Base-by-base conservation (phyloP, 2,329 filamentous ascomycete genomes). In the Pseudocercospora crystallina region DNA sequence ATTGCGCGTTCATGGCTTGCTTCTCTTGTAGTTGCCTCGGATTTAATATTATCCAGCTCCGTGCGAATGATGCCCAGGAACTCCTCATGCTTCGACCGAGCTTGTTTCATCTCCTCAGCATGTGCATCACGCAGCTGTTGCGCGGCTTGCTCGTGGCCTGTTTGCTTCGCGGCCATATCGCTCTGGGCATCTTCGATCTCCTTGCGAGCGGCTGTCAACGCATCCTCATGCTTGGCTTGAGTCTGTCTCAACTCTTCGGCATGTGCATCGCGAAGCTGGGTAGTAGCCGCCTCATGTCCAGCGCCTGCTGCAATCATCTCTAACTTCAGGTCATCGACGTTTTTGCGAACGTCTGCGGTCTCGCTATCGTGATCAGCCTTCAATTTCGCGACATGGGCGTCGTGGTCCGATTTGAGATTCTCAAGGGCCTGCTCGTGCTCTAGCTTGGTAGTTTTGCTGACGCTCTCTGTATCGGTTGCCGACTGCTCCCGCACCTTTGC, bases 161-260 rank as follows among this genome's bases (percentile, higher is more conserved):
- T 32, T 20, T 39, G 39, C 33, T 34, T 45, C 14, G 39, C 33
- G 17, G 29, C 43, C 29, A 39, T 14, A 15, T 40, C 43, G 35
- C 35, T 40, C 34, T 35, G 13, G 17, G 52, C 43, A 31, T 50
- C 29, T 26, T 45, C 51, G 31, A 36, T 10, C 31, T 52, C 31
- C 17, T 37, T 43, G n/a, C 48, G 52, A 13, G 53, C 20, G 14
- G 33, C 37, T 20, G 41, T 44, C 12, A 54, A 43, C 20, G 49
- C 53, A 15, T 20, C 30, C 17, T 36, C 32, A 26, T 11, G 32
- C 17, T 42, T 32, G 5, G 41, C 14, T 20, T 33, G 40, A 43
- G 48, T 5, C 15, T 50, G 49, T 29, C 53, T 45, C 20, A 53
- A 34, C 10, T 48, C 41, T 15, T 43, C 31, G n/a, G 43, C 29